Evolutionary conservation across 371 early-diverging fungal genomes (phyloP), one percentile per base, ranked within the genome.

Genomic region (Dipsacomyces acuminosporus): DNA sequence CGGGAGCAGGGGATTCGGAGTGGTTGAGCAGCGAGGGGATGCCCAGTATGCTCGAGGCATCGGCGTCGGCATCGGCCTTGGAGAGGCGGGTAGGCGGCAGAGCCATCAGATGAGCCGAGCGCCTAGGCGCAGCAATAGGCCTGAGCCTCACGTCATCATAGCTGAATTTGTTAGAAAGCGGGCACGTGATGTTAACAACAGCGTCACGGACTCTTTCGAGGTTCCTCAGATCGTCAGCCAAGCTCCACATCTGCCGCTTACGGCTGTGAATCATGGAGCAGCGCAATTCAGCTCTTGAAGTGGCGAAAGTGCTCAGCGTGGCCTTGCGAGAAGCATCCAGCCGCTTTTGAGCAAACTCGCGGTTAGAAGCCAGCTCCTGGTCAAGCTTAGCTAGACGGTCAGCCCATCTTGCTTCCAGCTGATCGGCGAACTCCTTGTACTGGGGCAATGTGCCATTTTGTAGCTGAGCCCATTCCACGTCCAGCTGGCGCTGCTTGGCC

Each of bases 11-110:
- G n/a, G n/a, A n/a, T n/a, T 55, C 59, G 5, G 49, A 4, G 36
- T 59, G 46, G 43, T 69, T 69, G 8, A 69, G 64, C 22, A 69
- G 60, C 17, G 70, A 54, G 0, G 64, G 60, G 20, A 69, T 69
- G n/a, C 64, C 56, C 21, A 54, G 59, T 15, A 64, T 56, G 0
- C 56, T 60, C 19, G 54, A 44, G 14, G 59, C 42, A 40, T 69
- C 70, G 0, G 60, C 44, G n/a, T 64, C 65, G 22, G 54, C 54
- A 33, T 64, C 64, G n/a, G 25, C 40, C n/a, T 8, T 44, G 5
- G 50, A 33, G 23, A 64, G 56, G 2, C 48, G 56, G 17, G 59
- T 54, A 11, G 59, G 52, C 11, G 64, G 55, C 35, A 51, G 26
- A 22, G 17, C 45, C 15, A 69, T 48, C 44, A 69, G 43, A 26